Evolutionary conservation across 2,329 filamentous ascomycete species (phyloP).

Genomic region (Colletotrichum eleusines): DNA sequence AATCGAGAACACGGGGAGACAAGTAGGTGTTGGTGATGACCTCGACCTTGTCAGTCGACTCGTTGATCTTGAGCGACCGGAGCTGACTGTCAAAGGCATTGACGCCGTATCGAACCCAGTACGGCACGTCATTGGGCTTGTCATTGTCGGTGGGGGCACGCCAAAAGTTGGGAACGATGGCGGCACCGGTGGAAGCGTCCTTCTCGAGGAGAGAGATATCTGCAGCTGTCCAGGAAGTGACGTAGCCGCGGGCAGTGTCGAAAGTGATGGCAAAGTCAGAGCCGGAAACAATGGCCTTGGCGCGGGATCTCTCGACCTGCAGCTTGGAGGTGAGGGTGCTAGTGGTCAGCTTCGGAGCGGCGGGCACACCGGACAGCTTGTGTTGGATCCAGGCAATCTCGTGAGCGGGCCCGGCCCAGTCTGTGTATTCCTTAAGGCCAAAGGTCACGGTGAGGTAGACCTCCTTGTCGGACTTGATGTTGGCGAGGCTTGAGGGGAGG

Average conservation of each 20-base stretch:
- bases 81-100: slow-evolving; percentile 60
- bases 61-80: slow-evolving; percentile 53
- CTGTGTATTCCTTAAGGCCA: slow-evolving; percentile 54
- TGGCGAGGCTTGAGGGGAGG: slow-evolving; percentile 48
- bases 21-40: slow-evolving; percentile 62
- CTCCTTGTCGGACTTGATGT: slow-evolving; percentile 51
- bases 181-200: slow-evolving; percentile 52
- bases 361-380: slow-evolving; percentile 50
- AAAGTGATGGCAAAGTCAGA: slow-evolving; percentile 56
- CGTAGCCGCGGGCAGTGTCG: slow-evolving; percentile 57
- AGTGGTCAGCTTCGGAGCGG: slow-evolving; percentile 36
- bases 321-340: slow-evolving; percentile 43
- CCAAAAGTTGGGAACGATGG: slow-evolving; percentile 66
- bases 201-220: slow-evolving; percentile 51
- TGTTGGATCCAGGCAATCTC: slow-evolving; percentile 68
- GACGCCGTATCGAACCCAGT: slow-evolving; percentile 68
- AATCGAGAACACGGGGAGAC: slow-evolving; percentile 71
- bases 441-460: slow-evolving; percentile 61
- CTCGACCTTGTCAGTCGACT: slow-evolving; percentile 49
- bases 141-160: slow-evolving; percentile 77
- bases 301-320: slow-evolving; percentile 44
- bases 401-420: slow-evolving; percentile 66
- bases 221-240: slow-evolving; percentile 57
- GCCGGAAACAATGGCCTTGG: slow-evolving; percentile 48
- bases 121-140: slow-evolving; percentile 62